A percentile compares a stretch with the other conserved stretches of the same genome.
phyloP scores from a whole-genome alignment of 345 rosid genomes.

The Psidium friedrichsthalianum region DNA sequence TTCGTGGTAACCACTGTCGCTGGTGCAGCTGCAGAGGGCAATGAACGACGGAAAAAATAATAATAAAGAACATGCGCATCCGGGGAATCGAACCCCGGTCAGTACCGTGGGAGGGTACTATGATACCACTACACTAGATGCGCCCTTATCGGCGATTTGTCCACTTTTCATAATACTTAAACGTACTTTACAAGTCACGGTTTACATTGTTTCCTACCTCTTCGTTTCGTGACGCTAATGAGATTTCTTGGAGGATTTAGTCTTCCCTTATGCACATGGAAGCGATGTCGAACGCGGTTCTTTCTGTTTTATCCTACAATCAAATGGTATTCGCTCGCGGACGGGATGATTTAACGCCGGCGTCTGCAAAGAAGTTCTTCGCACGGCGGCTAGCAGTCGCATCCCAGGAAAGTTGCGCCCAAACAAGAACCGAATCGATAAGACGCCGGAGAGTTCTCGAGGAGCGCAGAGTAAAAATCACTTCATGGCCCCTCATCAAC shows the following conservation, averaged over 20 bases:
- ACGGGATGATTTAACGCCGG: accelerated
- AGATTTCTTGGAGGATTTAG: not conserved
- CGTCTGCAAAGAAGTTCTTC: not conserved
- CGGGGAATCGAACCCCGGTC: constrained; percentile 17
- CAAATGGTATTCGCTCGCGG: not conserved
- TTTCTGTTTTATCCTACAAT: not conserved
- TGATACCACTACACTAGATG: constrained; percentile 17
- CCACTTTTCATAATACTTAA: accelerated
- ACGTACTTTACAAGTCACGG: accelerated
- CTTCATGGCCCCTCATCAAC: not conserved
- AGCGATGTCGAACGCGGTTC: not conserved
- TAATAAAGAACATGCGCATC: not conserved
- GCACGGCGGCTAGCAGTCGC: accelerated
- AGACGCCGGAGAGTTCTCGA: not conserved
- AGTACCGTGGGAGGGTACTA: constrained; percentile 21
- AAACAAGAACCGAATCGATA: not conserved
- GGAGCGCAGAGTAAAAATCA: not conserved
- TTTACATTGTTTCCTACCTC: not conserved
- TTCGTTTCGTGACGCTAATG: not conserved
- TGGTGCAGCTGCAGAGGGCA: not conserved
- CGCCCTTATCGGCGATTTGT: not conserved
- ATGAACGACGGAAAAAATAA: not conserved
- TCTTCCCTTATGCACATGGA: not conserved
- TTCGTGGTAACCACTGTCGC: not conserved
- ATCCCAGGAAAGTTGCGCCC: not conserved